phyloP scores from a whole-genome alignment of 2,329 filamentous ascomycete species.

The Lachnum nothofagi region DNA sequence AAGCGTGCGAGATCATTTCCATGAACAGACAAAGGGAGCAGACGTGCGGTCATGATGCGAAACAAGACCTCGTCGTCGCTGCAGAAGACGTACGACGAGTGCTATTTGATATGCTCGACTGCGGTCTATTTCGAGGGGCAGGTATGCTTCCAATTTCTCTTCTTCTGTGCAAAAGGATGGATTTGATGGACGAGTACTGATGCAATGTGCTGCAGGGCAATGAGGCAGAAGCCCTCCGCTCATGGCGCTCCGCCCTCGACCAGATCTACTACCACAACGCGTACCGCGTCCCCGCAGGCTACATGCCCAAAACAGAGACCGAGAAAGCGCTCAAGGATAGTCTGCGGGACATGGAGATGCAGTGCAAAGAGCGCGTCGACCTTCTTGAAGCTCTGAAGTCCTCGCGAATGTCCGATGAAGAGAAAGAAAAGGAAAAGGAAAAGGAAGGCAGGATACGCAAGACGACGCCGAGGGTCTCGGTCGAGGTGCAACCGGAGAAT shows the following conservation, averaged over 20 bases:
- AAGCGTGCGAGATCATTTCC: neutral
- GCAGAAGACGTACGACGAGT: conserved; percentile 97
- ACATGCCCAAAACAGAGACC: conserved; percentile 70
- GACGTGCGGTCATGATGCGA: conserved; percentile 38
- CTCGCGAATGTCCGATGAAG: conserved; percentile 54
- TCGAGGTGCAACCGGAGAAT: conserved; percentile 26
- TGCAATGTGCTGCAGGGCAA: conserved; percentile 59
- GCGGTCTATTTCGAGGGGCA: conserved; percentile 94
- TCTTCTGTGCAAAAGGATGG: neutral
- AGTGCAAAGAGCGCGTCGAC: conserved; percentile 90
- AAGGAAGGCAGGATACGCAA: conserved; percentile 29
- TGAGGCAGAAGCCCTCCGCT: conserved; percentile 81
- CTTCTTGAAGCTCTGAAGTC: conserved; percentile 74
- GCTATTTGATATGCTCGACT: conserved; percentile 89
- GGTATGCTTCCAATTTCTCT: conserved; percentile 44
- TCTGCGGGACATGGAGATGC: conserved; percentile 74
- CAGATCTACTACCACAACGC: conserved; percentile 84
- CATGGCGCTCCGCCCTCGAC: conserved; percentile 83
- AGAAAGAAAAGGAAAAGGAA: conserved; percentile 30
- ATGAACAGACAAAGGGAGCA: neutral
- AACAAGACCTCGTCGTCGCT: conserved; percentile 65
- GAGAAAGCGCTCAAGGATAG: conserved; percentile 80
- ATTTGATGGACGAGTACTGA: conserved; percentile 3
- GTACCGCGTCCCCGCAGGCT: conserved; percentile 64
- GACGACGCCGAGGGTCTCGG: conserved; percentile 28